These are phyloP conservation scores for Cocos nucifera DNA, from an alignment of 176 grass and related monocot species.

Conservation along the genomic window DNA sequence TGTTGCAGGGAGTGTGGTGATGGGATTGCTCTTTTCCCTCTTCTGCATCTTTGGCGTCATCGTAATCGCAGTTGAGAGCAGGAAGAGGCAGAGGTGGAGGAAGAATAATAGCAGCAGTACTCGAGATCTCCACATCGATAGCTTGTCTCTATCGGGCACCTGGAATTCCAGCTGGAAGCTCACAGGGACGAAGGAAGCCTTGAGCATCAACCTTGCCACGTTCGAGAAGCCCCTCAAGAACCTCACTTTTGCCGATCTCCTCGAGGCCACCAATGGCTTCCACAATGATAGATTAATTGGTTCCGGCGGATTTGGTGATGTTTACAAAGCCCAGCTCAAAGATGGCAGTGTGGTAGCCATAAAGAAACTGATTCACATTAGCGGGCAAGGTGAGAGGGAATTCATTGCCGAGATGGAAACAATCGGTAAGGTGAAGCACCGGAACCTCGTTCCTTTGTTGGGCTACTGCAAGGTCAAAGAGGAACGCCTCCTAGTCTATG, in stretches of 20 bases:
- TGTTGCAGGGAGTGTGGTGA: slow-evolving; percentile 14
- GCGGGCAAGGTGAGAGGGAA: slow-evolving; percentile 6
- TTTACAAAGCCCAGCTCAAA: not conserved
- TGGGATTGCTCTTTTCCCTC: slow-evolving; percentile 15
- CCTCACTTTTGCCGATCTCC: not conserved
- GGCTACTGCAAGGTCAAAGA: too few species aligned
- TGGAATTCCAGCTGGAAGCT: slow-evolving; percentile 19
- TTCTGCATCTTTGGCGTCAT: slow-evolving; percentile 22
- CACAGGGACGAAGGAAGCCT: slow-evolving; percentile 15
- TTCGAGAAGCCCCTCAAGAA: slow-evolving; percentile 20
- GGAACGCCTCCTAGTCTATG: too few species aligned
- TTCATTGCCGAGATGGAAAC: slow-evolving; percentile 30
- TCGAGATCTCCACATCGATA: slow-evolving; percentile 6
- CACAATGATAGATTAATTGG: not conserved
- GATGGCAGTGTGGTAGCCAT: too few species aligned
- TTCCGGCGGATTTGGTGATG: too few species aligned
- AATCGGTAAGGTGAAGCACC: too few species aligned
- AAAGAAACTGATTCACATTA: too few species aligned
- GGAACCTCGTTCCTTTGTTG: too few species aligned
- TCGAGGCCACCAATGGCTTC: too few species aligned
- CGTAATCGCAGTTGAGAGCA: slow-evolving; percentile 14
- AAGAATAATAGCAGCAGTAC: not conserved
- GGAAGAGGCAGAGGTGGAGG: slow-evolving; percentile 8
- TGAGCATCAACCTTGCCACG: slow-evolving; percentile 4
- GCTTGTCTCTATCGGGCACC: slow-evolving; percentile 16